Evolutionary conservation across 2,329 filamentous ascomycete genomes (phyloP), one percentile per base, ranked within the genome.

Genomic region (Phaeosphaeria sp.): DNA sequence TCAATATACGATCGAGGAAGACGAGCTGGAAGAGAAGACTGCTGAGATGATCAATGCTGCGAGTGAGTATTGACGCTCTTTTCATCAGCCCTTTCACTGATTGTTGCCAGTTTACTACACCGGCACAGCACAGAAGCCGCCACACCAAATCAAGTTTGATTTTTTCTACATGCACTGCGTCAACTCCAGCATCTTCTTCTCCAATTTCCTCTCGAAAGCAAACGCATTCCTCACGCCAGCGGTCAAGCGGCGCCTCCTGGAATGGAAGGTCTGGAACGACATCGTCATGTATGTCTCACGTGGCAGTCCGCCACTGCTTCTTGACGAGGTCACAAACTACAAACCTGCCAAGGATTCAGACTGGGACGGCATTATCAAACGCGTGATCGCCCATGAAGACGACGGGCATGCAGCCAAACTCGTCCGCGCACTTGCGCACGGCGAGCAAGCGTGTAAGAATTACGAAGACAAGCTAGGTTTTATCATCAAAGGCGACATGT

Each of bases 351-450:
- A 58, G 6, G 54, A 62, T n/a, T 59, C 62, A 0, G 51, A 21
- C 43, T 83, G 81, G 84, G 76, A 76, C 43, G 76, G 69, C 20
- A 69, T 84, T 46, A 79, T 83, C 59, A 70, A 76, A 59, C 80
- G 73, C 51, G 84, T 77, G 50, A 82, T 82, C 53, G 64, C 67
- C 36, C 71, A 81, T 21, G 70, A 83, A 0, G 93, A 97, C 64
- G 93, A 97, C 75, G 93, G 93, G 0, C 94, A 98, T 77, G 83
- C 87, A 10, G 82, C 88, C 53, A 97, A 97, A 76, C 78, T 96
- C 5, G 82, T 89, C 7, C 82, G 93, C 30, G 89, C 91, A 1
- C 75, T 95, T 18, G 84, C 85, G 3, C 77, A 92, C 66, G 91
- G 87, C 1, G 82, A 89, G 72, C 72, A 81, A 30, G 69, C 83